Base-by-base conservation (phyloP, 129 eudicot species). In the Scalesia atractyloides region DNA sequence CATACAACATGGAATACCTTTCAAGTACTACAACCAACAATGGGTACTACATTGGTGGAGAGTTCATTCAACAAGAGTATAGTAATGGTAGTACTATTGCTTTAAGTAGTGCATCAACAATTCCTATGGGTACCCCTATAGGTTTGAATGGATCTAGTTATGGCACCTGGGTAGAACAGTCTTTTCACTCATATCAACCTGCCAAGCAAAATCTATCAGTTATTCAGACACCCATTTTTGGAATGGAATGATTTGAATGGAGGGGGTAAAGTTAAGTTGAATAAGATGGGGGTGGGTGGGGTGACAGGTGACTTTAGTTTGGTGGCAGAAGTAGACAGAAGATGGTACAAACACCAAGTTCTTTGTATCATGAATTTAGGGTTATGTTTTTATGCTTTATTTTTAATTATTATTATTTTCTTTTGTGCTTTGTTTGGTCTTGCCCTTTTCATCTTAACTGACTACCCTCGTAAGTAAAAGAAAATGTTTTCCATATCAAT, bases 211-310 rank as follows among this genome's bases (percentile, higher is more conserved):
- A 76, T 76, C 76, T 82, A 47, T 80, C 97, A 46, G 85, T 78
- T 54, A 78, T 82, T 59, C 96, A 86, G 83, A 82, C 92, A 43
- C 88, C 96, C 26, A 91, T 91, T 50, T 91, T 82, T 74, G 96
- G 97, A 65, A 86, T 91, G 81, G 97, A 91, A 84, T 91, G 90
- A 91, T 74, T 57, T 64, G 61, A 22, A 68, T n/a, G 49, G 15
- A 59, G 74, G 60, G 66, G 59, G 70, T 66, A 72, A 73, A 64
- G 61, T 50, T 50, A 71, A 62, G 79, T 61, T 77, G 64, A 77
- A 77, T 47, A 30, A 34, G 62, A 13, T 22, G 37, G 16, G 64
- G 22, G 69, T 8, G 34, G 50, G 52, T 46, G 17, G 15, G 9
- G 44, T 46, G 34, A 30, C 34, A 30, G 65, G 72, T 68, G 22